These are phyloP conservation scores for Candolleomyces eurysporus DNA, from an alignment of 768 basidiomycete genomes.

Conservation along the genomic window DNA sequence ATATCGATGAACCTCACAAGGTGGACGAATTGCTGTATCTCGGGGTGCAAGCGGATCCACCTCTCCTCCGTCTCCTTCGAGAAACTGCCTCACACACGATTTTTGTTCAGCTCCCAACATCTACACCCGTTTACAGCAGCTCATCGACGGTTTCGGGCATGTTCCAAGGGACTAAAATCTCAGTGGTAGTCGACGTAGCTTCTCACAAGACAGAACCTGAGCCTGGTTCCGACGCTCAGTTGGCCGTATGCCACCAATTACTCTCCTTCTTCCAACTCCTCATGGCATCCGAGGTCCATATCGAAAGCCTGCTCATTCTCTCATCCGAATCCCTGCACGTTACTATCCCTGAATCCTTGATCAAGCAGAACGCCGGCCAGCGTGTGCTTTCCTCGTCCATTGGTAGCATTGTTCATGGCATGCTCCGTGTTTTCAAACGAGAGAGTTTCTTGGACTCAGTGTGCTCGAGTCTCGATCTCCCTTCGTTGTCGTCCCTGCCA, in stretches of 20 bases:
- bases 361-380: neutral
- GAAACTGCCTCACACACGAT: slow-evolving; percentile 13
- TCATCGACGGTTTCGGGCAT: neutral
- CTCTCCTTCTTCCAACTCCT: slow-evolving; percentile 22
- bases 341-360: neutral
- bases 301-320: slow-evolving; percentile 18
- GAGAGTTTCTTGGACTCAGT: slow-evolving; percentile 20
- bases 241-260: slow-evolving; percentile 15
- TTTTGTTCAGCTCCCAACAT: slow-evolving; percentile 9
- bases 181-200: slow-evolving; percentile 21
- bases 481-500: neutral
- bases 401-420: slow-evolving; percentile 17
- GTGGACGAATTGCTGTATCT: slow-evolving; percentile 23
- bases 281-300: slow-evolving; percentile 13
- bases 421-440: slow-evolving; percentile 27
- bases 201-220: slow-evolving; percentile 8
- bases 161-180: slow-evolving; percentile 11
- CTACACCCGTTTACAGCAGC: neutral
- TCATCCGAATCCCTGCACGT: slow-evolving; percentile 22
- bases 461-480: slow-evolving; percentile 22
- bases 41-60: slow-evolving; percentile 14
- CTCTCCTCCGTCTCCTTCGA: slow-evolving; percentile 16
- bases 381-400: neutral
- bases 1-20: slow-evolving; percentile 6
- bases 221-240: slow-evolving; percentile 18